These are phyloP conservation scores for Triadica sebifera DNA, from an alignment of 345 rosid genomes.

Conservation along the genomic window DNA sequence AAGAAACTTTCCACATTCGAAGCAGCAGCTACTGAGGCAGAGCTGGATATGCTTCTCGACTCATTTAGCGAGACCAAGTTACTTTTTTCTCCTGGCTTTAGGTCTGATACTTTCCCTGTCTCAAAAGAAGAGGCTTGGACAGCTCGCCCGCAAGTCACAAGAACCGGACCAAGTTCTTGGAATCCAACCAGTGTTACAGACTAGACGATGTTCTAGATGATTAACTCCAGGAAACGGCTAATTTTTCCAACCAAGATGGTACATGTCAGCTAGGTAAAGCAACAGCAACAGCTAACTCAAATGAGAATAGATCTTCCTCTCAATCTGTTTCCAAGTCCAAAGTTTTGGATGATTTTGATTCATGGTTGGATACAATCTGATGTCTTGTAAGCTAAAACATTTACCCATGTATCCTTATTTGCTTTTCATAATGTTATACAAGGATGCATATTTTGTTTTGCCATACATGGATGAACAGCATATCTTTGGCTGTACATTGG, in stretches of 20 bases:
- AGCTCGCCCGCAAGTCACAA: slow-evolving; percentile 18
- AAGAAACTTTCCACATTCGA: slow-evolving; percentile 22
- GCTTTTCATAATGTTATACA: not conserved
- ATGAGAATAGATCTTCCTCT: slow-evolving; percentile 25
- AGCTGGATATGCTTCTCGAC: slow-evolving; percentile 66
- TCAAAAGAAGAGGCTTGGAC: slow-evolving; percentile 11
- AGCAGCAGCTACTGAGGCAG: slow-evolving; percentile 51
- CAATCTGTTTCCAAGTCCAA: slow-evolving; percentile 39
- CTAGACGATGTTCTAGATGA: slow-evolving; percentile 55
- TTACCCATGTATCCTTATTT: slow-evolving; percentile 7
- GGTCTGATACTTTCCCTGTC: slow-evolving; percentile 8
- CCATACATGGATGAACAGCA: not conserved
- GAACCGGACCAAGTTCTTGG: slow-evolving; percentile 16
- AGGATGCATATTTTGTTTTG: not conserved
- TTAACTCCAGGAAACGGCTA: slow-evolving; percentile 53
- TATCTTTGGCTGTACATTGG: not conserved
- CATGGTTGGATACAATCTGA: slow-evolving; percentile 79
- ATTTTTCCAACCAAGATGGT: slow-evolving; percentile 19
- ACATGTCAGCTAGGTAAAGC: slow-evolving; percentile 15
- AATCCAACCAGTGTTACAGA: slow-evolving; percentile 15
- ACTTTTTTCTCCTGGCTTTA: slow-evolving; percentile 20
- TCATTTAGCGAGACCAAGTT: slow-evolving; percentile 42
- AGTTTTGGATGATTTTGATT: slow-evolving; percentile 74
- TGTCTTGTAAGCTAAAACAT: slow-evolving; percentile 6
- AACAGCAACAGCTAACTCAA: slow-evolving; percentile 1